Evolutionary conservation across 495 filamentous ascomycete species (phyloP).

Genomic region (Podospora pseudoanserina): DNA sequence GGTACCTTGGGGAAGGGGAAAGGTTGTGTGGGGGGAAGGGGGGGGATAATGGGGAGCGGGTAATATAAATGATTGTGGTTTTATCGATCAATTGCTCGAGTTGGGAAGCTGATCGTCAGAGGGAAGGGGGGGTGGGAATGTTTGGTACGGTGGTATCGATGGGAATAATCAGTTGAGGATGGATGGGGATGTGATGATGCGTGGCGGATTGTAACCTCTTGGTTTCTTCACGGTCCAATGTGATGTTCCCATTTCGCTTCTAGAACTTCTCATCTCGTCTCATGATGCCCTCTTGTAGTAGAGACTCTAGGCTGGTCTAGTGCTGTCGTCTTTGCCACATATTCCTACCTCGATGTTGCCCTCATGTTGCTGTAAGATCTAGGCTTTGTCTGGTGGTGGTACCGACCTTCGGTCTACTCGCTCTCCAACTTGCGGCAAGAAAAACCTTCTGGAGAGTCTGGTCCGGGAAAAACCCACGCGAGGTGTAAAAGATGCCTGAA

Average conservation of each 20-base stretch:
- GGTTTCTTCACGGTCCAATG: not conserved
- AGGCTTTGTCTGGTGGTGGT: not conserved
- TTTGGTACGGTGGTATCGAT: not conserved
- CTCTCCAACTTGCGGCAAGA: not conserved
- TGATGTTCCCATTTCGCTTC: not conserved
- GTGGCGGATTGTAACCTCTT: slow-evolving; percentile 7
- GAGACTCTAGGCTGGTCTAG: not conserved
- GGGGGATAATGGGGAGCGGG: not conserved
- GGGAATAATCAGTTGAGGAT: not conserved
- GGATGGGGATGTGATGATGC: not conserved
- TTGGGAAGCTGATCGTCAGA: not conserved
- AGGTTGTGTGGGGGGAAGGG: not conserved
- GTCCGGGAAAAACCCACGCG: not conserved
- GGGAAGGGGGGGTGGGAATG: too few relatives aligned
- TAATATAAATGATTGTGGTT: not conserved
- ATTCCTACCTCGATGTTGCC: not conserved
- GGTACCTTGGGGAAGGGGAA: not conserved
- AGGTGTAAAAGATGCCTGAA: not conserved
- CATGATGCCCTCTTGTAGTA: not conserved
- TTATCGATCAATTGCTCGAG: slow-evolving; percentile 1
- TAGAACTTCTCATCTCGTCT: slow-evolving; percentile 3
- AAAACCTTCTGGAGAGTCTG: not conserved
- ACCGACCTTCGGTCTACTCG: not conserved
- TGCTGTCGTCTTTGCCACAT: not conserved
- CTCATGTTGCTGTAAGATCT: not conserved